Conservation (phyloP, 306 rosid genomes). For the Nissolia schottii region DNA sequence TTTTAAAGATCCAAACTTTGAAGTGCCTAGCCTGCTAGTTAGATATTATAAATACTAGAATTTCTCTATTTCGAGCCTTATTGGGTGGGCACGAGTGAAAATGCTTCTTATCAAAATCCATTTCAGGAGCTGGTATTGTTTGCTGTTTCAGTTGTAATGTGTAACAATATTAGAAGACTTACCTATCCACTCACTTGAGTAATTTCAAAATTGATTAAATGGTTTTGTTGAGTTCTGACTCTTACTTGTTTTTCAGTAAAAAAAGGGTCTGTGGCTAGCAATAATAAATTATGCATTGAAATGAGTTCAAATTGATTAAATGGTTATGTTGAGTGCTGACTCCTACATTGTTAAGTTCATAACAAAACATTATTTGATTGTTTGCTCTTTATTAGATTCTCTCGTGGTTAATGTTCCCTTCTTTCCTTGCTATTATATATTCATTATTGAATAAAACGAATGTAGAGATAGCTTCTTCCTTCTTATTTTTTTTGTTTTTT, state of each 20-base stretch:
- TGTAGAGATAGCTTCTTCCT: too few relatives aligned
- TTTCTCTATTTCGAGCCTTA: not conserved
- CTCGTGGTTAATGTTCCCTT: too few relatives aligned
- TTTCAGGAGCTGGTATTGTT: not conserved
- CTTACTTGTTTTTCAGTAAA: not conserved
- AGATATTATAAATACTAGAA: not conserved
- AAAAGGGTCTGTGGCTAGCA: not conserved
- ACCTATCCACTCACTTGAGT: not conserved
- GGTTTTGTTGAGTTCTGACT: not conserved
- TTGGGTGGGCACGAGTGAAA: not conserved
- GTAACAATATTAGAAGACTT: not conserved
- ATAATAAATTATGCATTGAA: not conserved
- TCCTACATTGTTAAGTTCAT: too few relatives aligned
- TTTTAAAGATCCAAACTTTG: slow-evolving; percentile 3
- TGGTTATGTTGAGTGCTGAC: too few relatives aligned
- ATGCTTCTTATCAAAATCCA: not conserved
- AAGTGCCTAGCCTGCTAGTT: not conserved
- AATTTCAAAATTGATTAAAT: not conserved
- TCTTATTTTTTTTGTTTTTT: too few relatives aligned
- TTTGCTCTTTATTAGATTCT: too few relatives aligned
- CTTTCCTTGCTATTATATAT: too few relatives aligned
- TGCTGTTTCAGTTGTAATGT: not conserved
- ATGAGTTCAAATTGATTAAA: not conserved
- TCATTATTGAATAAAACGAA: too few relatives aligned
- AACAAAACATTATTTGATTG: too few relatives aligned